Conservation (phyloP, 1,139 yeast species). For the Hansenula lynferdii region DNA sequence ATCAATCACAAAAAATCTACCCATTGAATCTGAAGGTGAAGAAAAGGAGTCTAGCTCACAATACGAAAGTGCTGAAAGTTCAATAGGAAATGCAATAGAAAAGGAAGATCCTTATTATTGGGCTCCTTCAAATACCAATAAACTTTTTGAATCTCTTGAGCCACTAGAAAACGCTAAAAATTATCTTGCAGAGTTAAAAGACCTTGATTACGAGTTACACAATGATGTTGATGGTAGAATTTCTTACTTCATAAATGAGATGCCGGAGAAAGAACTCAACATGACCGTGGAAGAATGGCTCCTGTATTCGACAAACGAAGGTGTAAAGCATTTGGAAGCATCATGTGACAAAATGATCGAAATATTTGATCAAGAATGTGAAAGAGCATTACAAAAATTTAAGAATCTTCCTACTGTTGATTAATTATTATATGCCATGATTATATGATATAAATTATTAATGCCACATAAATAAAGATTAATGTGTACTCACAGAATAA, state of each 20-base stretch:
- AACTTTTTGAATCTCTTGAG: slow-evolving; percentile 31
- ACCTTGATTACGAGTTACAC: slow-evolving; percentile 17
- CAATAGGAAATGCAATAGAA: too few species aligned
- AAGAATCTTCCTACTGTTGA: slow-evolving; percentile 4
- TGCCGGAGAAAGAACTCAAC: slow-evolving; percentile 65
- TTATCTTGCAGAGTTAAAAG: slow-evolving; percentile 24
- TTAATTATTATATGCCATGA: too few species aligned
- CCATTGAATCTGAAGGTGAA: not conserved
- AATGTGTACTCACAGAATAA: too few species aligned
- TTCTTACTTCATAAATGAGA: slow-evolving; percentile 56
- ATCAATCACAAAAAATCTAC: too few species aligned
- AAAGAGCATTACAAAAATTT: slow-evolving; percentile 32
- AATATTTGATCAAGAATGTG: slow-evolving; percentile 38
- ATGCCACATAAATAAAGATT: slow-evolving; percentile 1
- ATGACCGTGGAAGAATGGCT: slow-evolving; percentile 76
- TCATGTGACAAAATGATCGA: slow-evolving; percentile 39
- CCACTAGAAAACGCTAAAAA: slow-evolving; percentile 37
- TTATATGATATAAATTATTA: too few species aligned
- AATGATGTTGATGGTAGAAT: slow-evolving; percentile 61
- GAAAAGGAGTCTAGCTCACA: not conserved
- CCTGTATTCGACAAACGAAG: slow-evolving; percentile 44
- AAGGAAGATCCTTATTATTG: too few species aligned
- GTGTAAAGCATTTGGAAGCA: slow-evolving; percentile 28
- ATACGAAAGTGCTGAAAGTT: not conserved
- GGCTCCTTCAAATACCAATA: slow-evolving; percentile 25